Conservation (phyloP, 768 basidiomycete species). For the Cyathus striatus region DNA sequence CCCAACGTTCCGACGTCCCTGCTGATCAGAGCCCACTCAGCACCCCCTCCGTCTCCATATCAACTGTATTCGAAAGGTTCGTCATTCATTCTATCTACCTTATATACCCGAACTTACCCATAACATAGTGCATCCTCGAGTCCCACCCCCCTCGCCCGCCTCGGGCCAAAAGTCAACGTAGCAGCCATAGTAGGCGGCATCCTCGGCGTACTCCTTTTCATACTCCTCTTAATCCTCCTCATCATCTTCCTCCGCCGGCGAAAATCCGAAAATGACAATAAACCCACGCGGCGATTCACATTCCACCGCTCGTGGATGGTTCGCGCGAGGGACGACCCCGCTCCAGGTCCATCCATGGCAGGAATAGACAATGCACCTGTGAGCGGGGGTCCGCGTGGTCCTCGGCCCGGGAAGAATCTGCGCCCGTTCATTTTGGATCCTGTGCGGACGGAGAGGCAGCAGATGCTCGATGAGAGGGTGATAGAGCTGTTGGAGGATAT, state of each 20-base stretch:
- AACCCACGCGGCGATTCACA: constrained; percentile 5
- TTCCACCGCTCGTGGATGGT: constrained; percentile 16
- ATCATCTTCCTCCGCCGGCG: constrained; percentile 8
- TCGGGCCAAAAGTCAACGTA: constrained; percentile 4
- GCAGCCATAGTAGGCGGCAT: constrained; percentile 12
- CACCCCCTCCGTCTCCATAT: background rate
- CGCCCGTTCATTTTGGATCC: background rate
- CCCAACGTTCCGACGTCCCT: too few relatives aligned
- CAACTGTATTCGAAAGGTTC: background rate
- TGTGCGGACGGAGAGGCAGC: constrained; percentile 8
- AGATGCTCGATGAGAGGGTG: constrained; percentile 8
- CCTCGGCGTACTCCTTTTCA: constrained; percentile 9
- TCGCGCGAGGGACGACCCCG: constrained; percentile 6
- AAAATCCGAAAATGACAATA: constrained; percentile 3
- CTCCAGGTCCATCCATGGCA: too few relatives aligned
- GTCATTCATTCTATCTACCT: background rate
- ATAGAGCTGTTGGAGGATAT: constrained; percentile 13
- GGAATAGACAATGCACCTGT: too few relatives aligned
- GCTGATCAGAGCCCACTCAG: too few relatives aligned
- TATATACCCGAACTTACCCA: too few relatives aligned
- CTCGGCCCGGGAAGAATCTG: background rate
- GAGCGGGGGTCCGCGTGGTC: constrained; percentile 1
- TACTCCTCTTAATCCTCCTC: constrained; percentile 9
- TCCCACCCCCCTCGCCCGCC: background rate
- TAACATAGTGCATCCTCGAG: background rate